Base-by-base conservation (phyloP, 2,329 filamentous ascomycete genomes). In the Penicillium sp. region DNA sequence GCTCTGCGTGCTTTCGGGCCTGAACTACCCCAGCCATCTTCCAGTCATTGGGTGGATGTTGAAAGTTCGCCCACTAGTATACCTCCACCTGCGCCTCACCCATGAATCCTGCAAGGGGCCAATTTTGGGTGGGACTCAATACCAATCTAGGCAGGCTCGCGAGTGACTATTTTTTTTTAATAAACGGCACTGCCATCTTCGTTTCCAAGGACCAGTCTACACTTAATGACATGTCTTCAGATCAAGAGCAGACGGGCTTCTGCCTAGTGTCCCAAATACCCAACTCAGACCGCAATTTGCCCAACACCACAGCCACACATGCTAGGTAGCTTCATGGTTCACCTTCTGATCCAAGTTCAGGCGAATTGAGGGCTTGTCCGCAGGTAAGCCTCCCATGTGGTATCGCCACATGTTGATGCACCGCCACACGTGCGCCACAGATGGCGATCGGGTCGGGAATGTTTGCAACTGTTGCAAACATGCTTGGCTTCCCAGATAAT, bases 381-480 rank as follows among this genome's bases (percentile, higher is more conserved):
- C 5, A 34, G 31, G 31, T 34, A 10, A 34, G 31, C 24, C 24
- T 27, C 24, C 31, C 31, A 34, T n/a, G 34, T 16, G 34, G 9
- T 10, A 34, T 10, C 22, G 45, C 45, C 50, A 53, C 50, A 48
- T 38, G 6, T 1, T 11, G 11, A n/a, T 8, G 31, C 45, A 53
- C 45, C 50, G 49, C 49, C 49, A 47, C 49, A 41, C 8, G 0
- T 22, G n/a, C 50, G 38, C 50, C 50, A 53, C 50, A 41, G 14
- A 46, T 45, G 27, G 29, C 22, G 44, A 53, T 48, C 50, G 18
- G 6, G 16, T 10, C 14, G 34, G 34, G n/a, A 36, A 16, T n/a
- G 34, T 14, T 14, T n/a, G 11, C 13, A n/a, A 36, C 34, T 36
- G 34, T 36, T 5, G 5, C 13, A 36, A 7, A 36, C 32, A 13